These are phyloP conservation scores for Cadophora luteo-olivacea DNA, from an alignment of 2,329 filamentous ascomycete genomes.

Conservation along the genomic window DNA sequence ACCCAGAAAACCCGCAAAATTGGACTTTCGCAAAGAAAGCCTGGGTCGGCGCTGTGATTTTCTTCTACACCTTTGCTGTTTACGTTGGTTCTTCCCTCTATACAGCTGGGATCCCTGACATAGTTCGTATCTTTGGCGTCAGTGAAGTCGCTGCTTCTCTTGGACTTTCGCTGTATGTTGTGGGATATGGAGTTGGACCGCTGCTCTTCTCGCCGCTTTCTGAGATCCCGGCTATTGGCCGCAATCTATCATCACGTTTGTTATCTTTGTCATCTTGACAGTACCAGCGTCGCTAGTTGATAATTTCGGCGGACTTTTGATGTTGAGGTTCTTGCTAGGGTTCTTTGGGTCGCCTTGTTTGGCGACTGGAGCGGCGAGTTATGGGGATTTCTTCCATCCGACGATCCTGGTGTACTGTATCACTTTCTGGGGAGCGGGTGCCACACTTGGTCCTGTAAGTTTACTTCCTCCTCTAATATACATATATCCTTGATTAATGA, in stretches of 20 bases:
- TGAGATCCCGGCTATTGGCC: conserved; percentile 23
- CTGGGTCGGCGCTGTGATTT: conserved; percentile 50
- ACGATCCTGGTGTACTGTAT: conserved; percentile 44
- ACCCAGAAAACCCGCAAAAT: not conserved
- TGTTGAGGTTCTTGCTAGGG: conserved; percentile 66
- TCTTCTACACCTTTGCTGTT: conserved; percentile 63
- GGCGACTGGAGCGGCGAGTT: conserved; percentile 60
- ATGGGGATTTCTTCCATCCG: conserved; percentile 60
- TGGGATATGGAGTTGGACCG: conserved; percentile 67
- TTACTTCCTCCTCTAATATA: not conserved
- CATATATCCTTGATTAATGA: not conserved
- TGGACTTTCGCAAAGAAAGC: conserved; percentile 44
- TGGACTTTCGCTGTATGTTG: conserved; percentile 64
- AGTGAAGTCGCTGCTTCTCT: conserved; percentile 56
- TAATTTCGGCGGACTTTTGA: conserved; percentile 66
- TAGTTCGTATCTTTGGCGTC: conserved; percentile 60
- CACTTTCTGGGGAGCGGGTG: not conserved
- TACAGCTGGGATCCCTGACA: conserved; percentile 51
- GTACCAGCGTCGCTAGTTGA: conserved; percentile 66
- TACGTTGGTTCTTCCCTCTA: conserved; percentile 57
- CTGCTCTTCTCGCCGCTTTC: conserved; percentile 66
- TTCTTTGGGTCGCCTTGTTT: conserved; percentile 68
- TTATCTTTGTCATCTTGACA: conserved; percentile 66
- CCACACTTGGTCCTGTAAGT: conserved; percentile 45
- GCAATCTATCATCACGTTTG: conserved; percentile 61